A percentile compares a stretch with the other conserved stretches of the same genome.
Conservation (phyloP, 331 rosid genomes). For the Quercus phellos region DNA sequence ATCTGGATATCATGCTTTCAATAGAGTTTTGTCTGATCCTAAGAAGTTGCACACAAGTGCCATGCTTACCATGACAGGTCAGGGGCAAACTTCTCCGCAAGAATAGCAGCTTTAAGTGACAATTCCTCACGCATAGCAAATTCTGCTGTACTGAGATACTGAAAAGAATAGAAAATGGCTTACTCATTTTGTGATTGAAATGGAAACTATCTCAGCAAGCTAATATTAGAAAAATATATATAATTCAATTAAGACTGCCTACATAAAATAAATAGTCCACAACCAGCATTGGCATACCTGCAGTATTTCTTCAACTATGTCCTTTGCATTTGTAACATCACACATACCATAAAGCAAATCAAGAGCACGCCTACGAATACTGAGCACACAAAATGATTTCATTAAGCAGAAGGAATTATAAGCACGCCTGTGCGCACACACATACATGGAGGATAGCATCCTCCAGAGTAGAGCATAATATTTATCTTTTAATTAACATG, state of each 20-base stretch:
- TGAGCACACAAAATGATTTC: slow-evolving; percentile 31
- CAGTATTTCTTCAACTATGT: slow-evolving; percentile 92
- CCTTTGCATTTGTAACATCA: slow-evolving; percentile 97
- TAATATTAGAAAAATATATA: neutral
- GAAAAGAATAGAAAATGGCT: slow-evolving; percentile 33
- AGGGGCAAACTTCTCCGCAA: slow-evolving; percentile 99
- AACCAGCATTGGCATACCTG: slow-evolving; percentile 55
- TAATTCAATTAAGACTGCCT: neutral
- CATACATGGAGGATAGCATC: neutral
- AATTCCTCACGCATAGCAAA: slow-evolving; percentile 98
- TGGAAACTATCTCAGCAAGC: slow-evolving; percentile 16
- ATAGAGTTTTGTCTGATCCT: neutral
- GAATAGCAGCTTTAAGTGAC: slow-evolving; percentile 98
- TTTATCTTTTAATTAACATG: neutral
- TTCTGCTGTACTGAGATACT: slow-evolving; percentile 98
- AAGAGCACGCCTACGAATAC: slow-evolving; percentile 98
- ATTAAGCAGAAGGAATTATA: slow-evolving; percentile 25
- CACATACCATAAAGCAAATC: slow-evolving; percentile 99
- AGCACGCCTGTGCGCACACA: neutral
- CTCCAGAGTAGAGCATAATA: neutral
- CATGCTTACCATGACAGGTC: slow-evolving; percentile 85
- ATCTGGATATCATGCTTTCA: slow-evolving; percentile 15
- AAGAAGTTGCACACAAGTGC: neutral
- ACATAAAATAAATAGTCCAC: slow-evolving; percentile 8
- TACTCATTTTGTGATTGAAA: slow-evolving; percentile 14